Conservation (phyloP, 345 rosid species). For the Brassica cretica region DNA sequence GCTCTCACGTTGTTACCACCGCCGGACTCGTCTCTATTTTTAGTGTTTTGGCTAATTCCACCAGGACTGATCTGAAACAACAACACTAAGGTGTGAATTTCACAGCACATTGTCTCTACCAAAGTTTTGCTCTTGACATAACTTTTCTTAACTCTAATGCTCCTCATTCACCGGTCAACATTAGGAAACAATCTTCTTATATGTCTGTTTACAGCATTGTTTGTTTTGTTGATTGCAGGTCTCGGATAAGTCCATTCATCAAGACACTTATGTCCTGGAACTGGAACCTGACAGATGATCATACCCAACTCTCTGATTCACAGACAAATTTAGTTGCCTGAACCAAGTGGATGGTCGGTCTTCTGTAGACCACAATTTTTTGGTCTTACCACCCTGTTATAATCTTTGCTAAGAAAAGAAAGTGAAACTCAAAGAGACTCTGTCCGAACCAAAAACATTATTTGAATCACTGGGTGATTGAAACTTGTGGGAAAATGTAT, state of each 20-base stretch:
- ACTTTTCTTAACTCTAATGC: background rate
- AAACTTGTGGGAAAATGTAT: background rate
- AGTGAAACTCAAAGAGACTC: background rate
- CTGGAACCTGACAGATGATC: conserved; percentile 11
- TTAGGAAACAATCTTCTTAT: background rate
- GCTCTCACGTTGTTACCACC: conserved; percentile 53
- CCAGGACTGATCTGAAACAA: conserved; percentile 49
- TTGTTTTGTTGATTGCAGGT: conserved; percentile 11
- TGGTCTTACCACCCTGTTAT: conserved; percentile 16
- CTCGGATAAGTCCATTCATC: background rate
- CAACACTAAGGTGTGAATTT: conserved; percentile 29
- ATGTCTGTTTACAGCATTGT: background rate
- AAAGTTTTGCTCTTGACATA: background rate
- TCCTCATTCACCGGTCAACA: background rate
- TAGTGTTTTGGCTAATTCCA: conserved; percentile 63
- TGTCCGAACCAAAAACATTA: background rate
- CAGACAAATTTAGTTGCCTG: background rate
- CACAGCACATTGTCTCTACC: background rate
- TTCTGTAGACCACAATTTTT: background rate
- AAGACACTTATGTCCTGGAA: background rate
- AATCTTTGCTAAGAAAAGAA: background rate
- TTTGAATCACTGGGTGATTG: background rate
- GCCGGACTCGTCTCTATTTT: conserved; percentile 70
- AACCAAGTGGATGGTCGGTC: background rate
- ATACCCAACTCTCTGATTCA: conserved; percentile 14